A percentile compares a stretch with the other conserved stretches of the same genome.
Conservation (phyloP, 495 filamentous ascomycete genomes). For the Choiromyces venosus region DNA sequence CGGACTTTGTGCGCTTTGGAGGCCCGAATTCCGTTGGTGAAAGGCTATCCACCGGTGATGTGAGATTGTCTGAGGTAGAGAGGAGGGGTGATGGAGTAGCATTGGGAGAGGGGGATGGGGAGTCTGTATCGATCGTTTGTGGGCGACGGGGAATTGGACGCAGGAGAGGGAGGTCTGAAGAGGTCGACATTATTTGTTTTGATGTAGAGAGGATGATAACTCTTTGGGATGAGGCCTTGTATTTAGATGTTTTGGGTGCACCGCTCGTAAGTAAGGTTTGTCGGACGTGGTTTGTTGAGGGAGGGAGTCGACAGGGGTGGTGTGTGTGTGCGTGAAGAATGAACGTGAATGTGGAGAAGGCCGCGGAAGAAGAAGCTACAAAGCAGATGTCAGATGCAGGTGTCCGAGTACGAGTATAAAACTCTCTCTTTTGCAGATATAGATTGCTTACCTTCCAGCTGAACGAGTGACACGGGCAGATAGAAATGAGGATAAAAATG, state of each 20-base stretch:
- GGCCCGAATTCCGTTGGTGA: conserved; percentile 14
- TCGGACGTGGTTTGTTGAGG: not conserved
- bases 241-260: not conserved
- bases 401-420: not conserved
- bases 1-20: conserved; percentile 63
- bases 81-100: conserved; percentile 49
- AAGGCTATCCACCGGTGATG: conserved; percentile 25
- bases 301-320: not conserved
- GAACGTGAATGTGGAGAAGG: not conserved
- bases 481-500: not conserved
- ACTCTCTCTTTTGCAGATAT: not conserved
- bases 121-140: conserved; percentile 59
- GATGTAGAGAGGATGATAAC: not conserved
- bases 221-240: not conserved
- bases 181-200: conserved; percentile 23
- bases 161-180: conserved; percentile 54
- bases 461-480: not conserved
- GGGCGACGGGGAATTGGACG: conserved; percentile 70
- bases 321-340: not conserved
- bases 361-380: not conserved
- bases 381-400: not conserved
- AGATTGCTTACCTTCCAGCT: not conserved
- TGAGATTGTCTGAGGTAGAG: conserved; percentile 3
- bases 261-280: not conserved
- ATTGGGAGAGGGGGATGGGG: conserved; percentile 50